Evolutionary conservation across 2,329 filamentous ascomycete genomes (phyloP), one percentile per base, ranked within the genome.

Genomic region (Ophiosphaerella korrae): DNA sequence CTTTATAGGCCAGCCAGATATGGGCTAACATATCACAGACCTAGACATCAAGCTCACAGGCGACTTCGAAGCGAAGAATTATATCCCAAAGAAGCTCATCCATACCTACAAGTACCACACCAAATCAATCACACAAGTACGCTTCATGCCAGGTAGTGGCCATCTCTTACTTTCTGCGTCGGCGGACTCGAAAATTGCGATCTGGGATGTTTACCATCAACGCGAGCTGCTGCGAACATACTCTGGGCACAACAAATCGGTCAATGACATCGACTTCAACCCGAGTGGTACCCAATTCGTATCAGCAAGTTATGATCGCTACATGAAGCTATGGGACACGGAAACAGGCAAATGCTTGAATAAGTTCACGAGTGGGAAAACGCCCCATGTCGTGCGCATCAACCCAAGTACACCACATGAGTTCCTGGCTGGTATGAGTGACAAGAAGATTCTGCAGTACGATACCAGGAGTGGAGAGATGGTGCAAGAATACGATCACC

Each of bases 401-500:
- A 96, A 97, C 75, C 92, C 93, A 0, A 84, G 86, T 42, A 85
- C 88, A 60, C 84, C 87, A 7, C 88, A 94, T 71, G 93, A 97
- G 74, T 99, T 99, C 75, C 77, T 99, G 48, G 92, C 92, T 1
- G 94, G 94, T 66, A 95, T 97, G 90, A 94, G 90, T 33, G 93
- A 99, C 75, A 99, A 99, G 81, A 97, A 97, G 80, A 99, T 99
- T 63, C 83, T 99, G 36, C 94, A 99, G 71, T 99, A 95, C 75
- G 94, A 99, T 74, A 92, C 87, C 2, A 85, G 95, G 24, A 86
- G 87, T 6, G 85, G 85, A 60, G 86, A 95, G 65, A 82, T 94
- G 51, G 89, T 96, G 11, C 95, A 99, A 71, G 94, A 97, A 78
- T 99, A 99, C 77, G 93, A 99, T 70, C 94, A 99, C 74, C 94